Base-by-base conservation (phyloP, 2,329 filamentous ascomycete genomes). In the Fusarium mangiferae region DNA sequence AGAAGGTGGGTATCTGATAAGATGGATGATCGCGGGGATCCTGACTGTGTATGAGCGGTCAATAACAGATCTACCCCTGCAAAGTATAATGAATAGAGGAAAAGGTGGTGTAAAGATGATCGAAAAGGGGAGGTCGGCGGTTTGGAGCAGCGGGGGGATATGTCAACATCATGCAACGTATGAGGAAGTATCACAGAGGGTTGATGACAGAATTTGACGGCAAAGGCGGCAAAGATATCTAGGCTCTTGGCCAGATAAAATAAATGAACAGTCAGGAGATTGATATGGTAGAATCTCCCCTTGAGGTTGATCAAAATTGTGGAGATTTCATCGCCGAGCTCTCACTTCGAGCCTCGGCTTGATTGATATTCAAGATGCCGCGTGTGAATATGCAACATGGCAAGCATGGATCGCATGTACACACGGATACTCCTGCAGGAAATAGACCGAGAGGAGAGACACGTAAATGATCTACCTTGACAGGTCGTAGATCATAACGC, bases 81-180 rank as follows among this genome's bases (percentile, higher is more conserved):
- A 65, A 48, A 69, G 24, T 58, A 44, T 48, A 62, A 72, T 44
- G 38, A 69, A 42, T 24, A 46, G 49, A 60, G 36, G 39, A 45
- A 62, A 76, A 72, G 72, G 74, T 73, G 75, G 76, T 75, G 76
- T 70, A 73, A 67, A 66, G 65, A 48, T 54, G 46, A 64, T 63
- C 54, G 39, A 52, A 59, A 70, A 45, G 58, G 64, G 68, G 64
- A 57, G 56, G 38, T 68, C 51, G 57, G 71, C 35, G 54, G 48
- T 33, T 65, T 41, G 62, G 54, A 66, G 66, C 56, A 55, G 62
- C 46, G 59, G 55, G 57, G 62, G 68, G 58, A 69, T 72, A 68
- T 62, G 64, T 69, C 67, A 41, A 65, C 59, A 72, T 72, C 55
- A 72, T 76, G 74, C 66, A 76, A 55, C 41, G 69, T 49, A 62